Evolutionary conservation across 805 yeast genomes (phyloP), one percentile per base, ranked within the genome.

Genomic region (Saturnispora kantuleensis): DNA sequence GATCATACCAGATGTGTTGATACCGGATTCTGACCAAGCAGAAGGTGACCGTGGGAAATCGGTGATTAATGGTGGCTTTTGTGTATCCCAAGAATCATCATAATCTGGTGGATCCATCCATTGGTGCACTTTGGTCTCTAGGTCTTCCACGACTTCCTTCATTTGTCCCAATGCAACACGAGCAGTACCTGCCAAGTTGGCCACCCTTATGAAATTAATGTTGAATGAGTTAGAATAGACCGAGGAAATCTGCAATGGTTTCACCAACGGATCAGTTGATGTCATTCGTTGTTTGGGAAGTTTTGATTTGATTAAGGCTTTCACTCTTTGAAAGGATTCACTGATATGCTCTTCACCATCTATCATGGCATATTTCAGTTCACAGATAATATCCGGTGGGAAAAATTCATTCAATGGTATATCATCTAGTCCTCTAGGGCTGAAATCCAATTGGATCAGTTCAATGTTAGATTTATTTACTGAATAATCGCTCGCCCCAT

Each of bases 261-360:
- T 11, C 10, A 11, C 8, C 12, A 43, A 38, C n/a, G 33, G 33
- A 26, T 43, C 45, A 16, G 16, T 35, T 12, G 44, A 39, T 16
- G 35, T 13, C 2, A 31, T 31, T 18, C 48, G 33, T 32, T 45
- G 46, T 10, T 41, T 38, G 16, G 50, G 50, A 12, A 29, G 15
- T 39, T 42, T 45, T 6, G 18, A 36, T 35, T 38, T 42, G 10
- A 46, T 42, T 15, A 42, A 16, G 10, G 39, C 37, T 12, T 21
- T 44, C 2, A 44, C 34, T 11, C 36, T 33, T 15, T 10, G 12
- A 26, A 39, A 38, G 3, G 8, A 13, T n/a, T 34, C 17, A n/a
- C 12, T 5, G 13, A 34, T 21, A 21, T 31, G n/a, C 2, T 4
- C 31, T n/a, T 39, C 42, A 9, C 17, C 28, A 8, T 8, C n/a